Percentiles rank a stretch among this genome's conserved stretches.
Conservation (phyloP, 768 basidiomycete species). For the Galerina sulciceps region DNA sequence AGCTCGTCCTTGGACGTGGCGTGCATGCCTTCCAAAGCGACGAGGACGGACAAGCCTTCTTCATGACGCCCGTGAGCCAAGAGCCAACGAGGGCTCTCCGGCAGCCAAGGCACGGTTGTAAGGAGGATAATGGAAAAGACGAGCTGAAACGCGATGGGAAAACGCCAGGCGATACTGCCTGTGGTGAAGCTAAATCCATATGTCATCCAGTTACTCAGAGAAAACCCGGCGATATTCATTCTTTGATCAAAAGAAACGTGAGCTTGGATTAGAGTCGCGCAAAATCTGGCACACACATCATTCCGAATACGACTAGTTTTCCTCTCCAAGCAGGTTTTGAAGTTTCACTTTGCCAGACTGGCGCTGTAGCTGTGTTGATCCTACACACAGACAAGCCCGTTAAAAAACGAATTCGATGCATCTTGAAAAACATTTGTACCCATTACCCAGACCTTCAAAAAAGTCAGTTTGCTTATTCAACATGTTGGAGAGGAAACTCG, state of each 20-base stretch:
- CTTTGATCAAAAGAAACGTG: constrained; percentile 24
- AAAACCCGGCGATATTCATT: constrained; percentile 56
- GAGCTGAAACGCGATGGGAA: constrained; percentile 56
- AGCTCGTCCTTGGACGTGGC: constrained; percentile 37
- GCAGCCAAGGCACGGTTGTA: constrained; percentile 52
- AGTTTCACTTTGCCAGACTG: constrained; percentile 57
- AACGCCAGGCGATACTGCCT: constrained; percentile 50
- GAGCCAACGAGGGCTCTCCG: constrained; percentile 53
- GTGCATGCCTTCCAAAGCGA: constrained; percentile 44
- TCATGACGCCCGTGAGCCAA: constrained; percentile 47
- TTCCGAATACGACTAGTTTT: constrained; percentile 51
- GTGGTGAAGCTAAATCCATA: constrained; percentile 51
- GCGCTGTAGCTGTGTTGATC: constrained; percentile 53
- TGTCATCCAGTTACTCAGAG: constrained; percentile 57
- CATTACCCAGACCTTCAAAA: constrained; percentile 47
- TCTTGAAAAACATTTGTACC: constrained; percentile 24
- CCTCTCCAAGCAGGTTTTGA: constrained; percentile 53
- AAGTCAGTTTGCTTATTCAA: not conserved
- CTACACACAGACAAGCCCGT: constrained; percentile 20
- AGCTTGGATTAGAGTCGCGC: not conserved
- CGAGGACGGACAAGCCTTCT: constrained; percentile 45
- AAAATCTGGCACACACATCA: constrained; percentile 40
- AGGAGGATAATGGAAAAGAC: constrained; percentile 48
- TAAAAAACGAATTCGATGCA: not conserved
- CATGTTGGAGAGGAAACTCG: not conserved